These are phyloP conservation scores for Aspergillus ruber DNA, from an alignment of 2,329 filamentous ascomycete species.

Conservation along the genomic window DNA sequence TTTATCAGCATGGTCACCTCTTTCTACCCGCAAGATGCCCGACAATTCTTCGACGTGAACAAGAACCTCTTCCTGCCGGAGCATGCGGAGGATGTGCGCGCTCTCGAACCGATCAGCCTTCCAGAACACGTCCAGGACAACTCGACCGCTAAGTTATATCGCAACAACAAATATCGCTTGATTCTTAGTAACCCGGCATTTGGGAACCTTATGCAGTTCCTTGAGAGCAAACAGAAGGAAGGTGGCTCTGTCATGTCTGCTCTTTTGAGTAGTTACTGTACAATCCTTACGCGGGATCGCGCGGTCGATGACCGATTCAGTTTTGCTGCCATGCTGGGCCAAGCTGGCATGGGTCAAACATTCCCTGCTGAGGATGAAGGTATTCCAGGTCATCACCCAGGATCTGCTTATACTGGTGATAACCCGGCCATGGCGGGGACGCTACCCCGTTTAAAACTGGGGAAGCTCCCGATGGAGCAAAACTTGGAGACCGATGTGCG, in stretches of 20 bases:
- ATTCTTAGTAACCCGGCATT: slow-evolving; percentile 82
- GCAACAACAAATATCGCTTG: slow-evolving; percentile 79
- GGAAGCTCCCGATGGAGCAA: slow-evolving; percentile 73
- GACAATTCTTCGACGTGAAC: slow-evolving; percentile 65
- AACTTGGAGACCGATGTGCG: slow-evolving; percentile 80
- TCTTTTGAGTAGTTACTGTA: slow-evolving; percentile 59
- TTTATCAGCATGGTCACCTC: slow-evolving; percentile 73
- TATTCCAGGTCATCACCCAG: slow-evolving; percentile 61
- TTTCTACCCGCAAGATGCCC: slow-evolving; percentile 64
- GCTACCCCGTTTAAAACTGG: slow-evolving; percentile 63
- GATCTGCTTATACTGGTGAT: slow-evolving; percentile 54
- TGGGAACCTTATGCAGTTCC: slow-evolving; percentile 74
- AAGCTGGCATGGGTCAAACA: slow-evolving; percentile 49
- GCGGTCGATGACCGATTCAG: slow-evolving; percentile 53
- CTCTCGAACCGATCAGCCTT: slow-evolving; percentile 65
- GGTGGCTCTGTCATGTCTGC: slow-evolving; percentile 73
- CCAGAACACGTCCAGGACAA: slow-evolving; percentile 75
- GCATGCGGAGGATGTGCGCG: slow-evolving; percentile 73
- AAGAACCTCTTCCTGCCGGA: slow-evolving; percentile 65
- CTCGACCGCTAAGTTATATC: slow-evolving; percentile 70
- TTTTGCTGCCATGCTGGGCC: slow-evolving; percentile 53
- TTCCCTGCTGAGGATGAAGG: slow-evolving; percentile 62
- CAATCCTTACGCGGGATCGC: slow-evolving; percentile 55
- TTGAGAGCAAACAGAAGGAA: slow-evolving; percentile 78
- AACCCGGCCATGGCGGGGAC: slow-evolving; percentile 52